phyloP scores from a whole-genome alignment of 495 filamentous ascomycete species.

The Talaromyces wortmannii region DNA sequence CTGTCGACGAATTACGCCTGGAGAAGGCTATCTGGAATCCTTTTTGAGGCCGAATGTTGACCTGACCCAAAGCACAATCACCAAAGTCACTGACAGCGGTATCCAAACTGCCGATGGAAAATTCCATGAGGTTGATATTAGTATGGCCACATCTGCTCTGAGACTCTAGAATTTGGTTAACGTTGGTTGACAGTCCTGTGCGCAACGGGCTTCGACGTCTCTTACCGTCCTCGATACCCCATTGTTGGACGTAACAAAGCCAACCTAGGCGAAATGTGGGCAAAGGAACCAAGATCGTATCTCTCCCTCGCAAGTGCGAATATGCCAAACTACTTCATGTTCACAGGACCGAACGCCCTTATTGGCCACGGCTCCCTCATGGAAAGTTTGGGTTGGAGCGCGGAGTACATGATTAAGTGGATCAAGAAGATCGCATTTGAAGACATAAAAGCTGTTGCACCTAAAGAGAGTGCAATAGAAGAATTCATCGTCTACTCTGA shows the following conservation, averaged over 20 bases:
- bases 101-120: slow-evolving; percentile 33
- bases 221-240: slow-evolving; percentile 26
- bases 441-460: slow-evolving; percentile 36
- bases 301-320: slow-evolving; percentile 25
- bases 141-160: slow-evolving; percentile 6
- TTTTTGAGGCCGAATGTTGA: slow-evolving; percentile 35
- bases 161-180: background rate
- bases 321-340: slow-evolving; percentile 42
- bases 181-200: slow-evolving; percentile 23
- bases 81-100: slow-evolving; percentile 39
- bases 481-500: slow-evolving; percentile 34
- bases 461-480: slow-evolving; percentile 29
- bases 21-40: slow-evolving; percentile 30
- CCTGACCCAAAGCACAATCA: slow-evolving; percentile 37
- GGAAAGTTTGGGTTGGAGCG: slow-evolving; percentile 37
- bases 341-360: slow-evolving; percentile 49
- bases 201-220: slow-evolving; percentile 43
- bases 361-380: slow-evolving; percentile 47
- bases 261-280: slow-evolving; percentile 10
- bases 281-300: slow-evolving; percentile 17
- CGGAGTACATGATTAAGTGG: slow-evolving; percentile 36
- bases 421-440: slow-evolving; percentile 32
- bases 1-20: slow-evolving; percentile 36
- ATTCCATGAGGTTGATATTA: slow-evolving; percentile 36
- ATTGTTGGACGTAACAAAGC: slow-evolving; percentile 29